Conservation (phyloP, 2,329 filamentous ascomycete genomes). For the Allantophomopsis cytisporea region DNA sequence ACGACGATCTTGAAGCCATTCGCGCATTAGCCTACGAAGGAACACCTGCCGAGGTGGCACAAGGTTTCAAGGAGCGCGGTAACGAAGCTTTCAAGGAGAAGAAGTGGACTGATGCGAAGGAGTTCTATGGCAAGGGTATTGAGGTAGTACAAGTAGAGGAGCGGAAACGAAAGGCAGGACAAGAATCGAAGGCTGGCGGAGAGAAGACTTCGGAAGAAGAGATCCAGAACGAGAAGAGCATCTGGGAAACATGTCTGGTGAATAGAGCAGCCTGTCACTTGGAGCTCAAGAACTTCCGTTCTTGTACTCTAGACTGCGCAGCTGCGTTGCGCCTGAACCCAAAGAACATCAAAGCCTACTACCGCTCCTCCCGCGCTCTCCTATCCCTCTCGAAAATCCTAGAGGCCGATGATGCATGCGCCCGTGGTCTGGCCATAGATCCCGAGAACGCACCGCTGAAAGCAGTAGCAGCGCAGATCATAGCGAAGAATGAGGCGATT, state of each 20-base stretch:
- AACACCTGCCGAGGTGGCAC: conserved; percentile 67
- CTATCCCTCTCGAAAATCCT: conserved; percentile 63
- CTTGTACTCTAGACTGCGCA: conserved; percentile 74
- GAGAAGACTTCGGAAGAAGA: conserved; percentile 27
- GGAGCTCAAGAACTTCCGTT: conserved; percentile 77
- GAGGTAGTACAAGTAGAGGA: conserved; percentile 55
- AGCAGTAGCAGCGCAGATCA: conserved; percentile 47
- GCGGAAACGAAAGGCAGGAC: conserved; percentile 29
- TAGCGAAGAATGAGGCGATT: conserved; percentile 39
- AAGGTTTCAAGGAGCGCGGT: conserved; percentile 80
- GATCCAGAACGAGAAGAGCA: conserved; percentile 35
- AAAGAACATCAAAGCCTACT: conserved; percentile 78
- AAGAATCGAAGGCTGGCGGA: conserved; percentile 10
- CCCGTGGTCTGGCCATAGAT: conserved; percentile 62
- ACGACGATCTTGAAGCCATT: conserved; percentile 73
- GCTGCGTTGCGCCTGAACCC: conserved; percentile 67
- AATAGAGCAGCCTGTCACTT: conserved; percentile 89
- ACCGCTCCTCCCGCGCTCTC: conserved; percentile 68
- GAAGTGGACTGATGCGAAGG: conserved; percentile 69
- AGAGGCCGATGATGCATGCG: conserved; percentile 72
- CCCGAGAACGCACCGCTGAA: conserved; percentile 52
- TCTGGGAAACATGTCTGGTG: conserved; percentile 65
- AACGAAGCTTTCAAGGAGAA: conserved; percentile 74
- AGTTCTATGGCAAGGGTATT: conserved; percentile 86
- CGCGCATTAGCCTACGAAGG: conserved; percentile 90